Evolutionary conservation across 257 asterid genomes (phyloP).

Genomic region (Henckelia pumila): DNA sequence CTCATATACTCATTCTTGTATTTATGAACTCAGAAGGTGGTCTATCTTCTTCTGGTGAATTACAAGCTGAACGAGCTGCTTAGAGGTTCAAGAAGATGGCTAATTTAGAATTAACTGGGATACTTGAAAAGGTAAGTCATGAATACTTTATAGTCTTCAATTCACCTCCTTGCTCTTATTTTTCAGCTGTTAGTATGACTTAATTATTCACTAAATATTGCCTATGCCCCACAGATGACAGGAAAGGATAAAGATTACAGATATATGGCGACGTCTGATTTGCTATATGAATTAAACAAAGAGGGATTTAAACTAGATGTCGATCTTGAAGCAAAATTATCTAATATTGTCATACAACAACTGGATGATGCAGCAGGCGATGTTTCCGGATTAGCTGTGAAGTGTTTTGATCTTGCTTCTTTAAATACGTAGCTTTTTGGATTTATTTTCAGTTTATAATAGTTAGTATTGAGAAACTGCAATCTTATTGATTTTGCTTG

Average conservation of each 20-base stretch:
- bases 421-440: conserved; percentile 3
- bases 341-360: conserved; percentile 80
- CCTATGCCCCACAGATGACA: conserved; percentile 65
- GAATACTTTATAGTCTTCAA: conserved; percentile 7
- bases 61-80: conserved; percentile 2
- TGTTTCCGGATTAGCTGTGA: conserved; percentile 98
- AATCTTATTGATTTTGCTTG: conserved; percentile 22
- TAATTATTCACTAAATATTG: background rate
- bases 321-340: conserved; percentile 81
- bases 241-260: conserved; percentile 98
- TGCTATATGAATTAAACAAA: conserved; percentile 84
- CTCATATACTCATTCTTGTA: background rate
- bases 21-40: background rate
- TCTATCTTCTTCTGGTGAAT: conserved; percentile 27
- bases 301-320: conserved; percentile 79
- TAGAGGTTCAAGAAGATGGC: conserved; percentile 40
- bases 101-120: conserved; percentile 43
- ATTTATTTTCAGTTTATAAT: conserved; percentile 18
- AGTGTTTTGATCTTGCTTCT: conserved; percentile 56
- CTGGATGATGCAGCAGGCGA: conserved; percentile 98
- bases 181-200: conserved; percentile 1
- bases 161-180: background rate
- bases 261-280: conserved; percentile 99
- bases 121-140: conserved; percentile 78
- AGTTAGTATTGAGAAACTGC: conserved; percentile 9